Percentiles rank a stretch among this genome's conserved stretches.
phyloP scores from a whole-genome alignment of 306 rosid genomes.

The Pueraria montana region DNA sequence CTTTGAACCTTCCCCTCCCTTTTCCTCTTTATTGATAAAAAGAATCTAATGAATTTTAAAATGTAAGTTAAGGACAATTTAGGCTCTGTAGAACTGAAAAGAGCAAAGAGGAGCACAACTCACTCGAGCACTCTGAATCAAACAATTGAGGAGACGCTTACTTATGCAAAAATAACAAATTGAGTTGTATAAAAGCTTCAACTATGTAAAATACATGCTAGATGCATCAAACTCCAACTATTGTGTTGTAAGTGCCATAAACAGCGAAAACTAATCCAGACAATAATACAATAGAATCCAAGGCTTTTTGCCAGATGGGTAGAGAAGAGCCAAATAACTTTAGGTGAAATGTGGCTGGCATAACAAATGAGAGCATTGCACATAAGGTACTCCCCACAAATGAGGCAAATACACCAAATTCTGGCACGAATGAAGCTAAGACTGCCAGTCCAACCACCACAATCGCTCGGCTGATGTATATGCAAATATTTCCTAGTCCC shows the following conservation, averaged over 20 bases:
- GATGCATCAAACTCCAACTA: conserved; percentile 63
- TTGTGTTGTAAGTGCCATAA: conserved; percentile 79
- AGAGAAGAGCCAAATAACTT: conserved; percentile 74
- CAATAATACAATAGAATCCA: conserved; percentile 66
- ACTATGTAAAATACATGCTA: conserved; percentile 15
- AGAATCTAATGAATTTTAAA: neutral
- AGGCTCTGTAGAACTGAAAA: neutral
- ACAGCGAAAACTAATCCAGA: conserved; percentile 80
- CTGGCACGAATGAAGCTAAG: conserved; percentile 79
- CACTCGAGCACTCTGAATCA: neutral
- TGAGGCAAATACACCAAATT: conserved; percentile 76
- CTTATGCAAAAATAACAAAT: neutral
- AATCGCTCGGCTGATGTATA: conserved; percentile 67
- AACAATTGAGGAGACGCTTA: conserved; percentile 1
- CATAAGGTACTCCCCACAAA: conserved; percentile 91
- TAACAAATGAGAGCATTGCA: conserved; percentile 82
- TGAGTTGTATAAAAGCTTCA: conserved; percentile 35
- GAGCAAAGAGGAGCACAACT: neutral
- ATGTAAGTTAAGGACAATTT: neutral
- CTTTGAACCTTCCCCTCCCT: neutral
- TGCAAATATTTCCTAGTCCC: conserved; percentile 44
- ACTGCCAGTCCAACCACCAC: conserved; percentile 70
- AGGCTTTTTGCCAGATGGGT: conserved; percentile 61
- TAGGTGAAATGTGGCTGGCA: conserved; percentile 87
- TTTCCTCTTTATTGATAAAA: neutral